A percentile compares a stretch with the other conserved stretches of the same genome.
These are phyloP conservation scores for Peziza echinospora DNA, from an alignment of 495 filamentous ascomycete genomes.

Conservation along the genomic window DNA sequence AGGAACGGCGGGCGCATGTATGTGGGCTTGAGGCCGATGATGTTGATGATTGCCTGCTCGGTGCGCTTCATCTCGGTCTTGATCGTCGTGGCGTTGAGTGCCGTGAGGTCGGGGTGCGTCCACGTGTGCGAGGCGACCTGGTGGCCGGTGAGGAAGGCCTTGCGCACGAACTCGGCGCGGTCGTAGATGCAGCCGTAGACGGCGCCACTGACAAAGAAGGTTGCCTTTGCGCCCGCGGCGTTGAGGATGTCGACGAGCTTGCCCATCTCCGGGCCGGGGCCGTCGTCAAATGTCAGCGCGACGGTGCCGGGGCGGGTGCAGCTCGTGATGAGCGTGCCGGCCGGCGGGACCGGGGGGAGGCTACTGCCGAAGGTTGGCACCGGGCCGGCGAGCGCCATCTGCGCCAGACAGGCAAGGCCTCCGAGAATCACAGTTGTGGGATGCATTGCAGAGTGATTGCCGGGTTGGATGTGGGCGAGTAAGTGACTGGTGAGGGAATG, in stretches of 20 bases:
- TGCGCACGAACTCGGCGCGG: constrained; percentile 26
- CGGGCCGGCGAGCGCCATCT: too few relatives aligned
- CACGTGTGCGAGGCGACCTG: constrained; percentile 32
- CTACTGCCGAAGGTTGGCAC: too few relatives aligned
- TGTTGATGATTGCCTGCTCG: constrained; percentile 30
- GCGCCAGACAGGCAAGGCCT: too few relatives aligned
- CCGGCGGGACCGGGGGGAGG: too few relatives aligned
- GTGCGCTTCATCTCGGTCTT: constrained; percentile 26
- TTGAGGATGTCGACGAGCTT: constrained; percentile 45
- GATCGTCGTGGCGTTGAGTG: constrained; percentile 23
- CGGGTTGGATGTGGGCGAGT: too few relatives aligned
- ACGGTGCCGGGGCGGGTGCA: constrained; percentile 38
- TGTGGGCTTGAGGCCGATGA: constrained; percentile 30
- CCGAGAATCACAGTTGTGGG: too few relatives aligned
- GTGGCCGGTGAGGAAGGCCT: constrained; percentile 27
- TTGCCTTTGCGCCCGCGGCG: constrained; percentile 39
- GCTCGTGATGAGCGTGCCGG: constrained; percentile 5
- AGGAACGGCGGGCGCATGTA: constrained; percentile 35
- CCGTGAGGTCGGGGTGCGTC: constrained; percentile 27
- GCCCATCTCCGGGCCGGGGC: constrained; percentile 40
- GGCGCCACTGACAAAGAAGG: constrained; percentile 47
- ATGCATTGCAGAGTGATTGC: too few relatives aligned
- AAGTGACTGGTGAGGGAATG: too few relatives aligned
- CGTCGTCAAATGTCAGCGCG: constrained; percentile 50
- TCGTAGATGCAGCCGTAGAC: constrained; percentile 15